Evolutionary conservation across 1,284 basidiomycete species (phyloP).

Genomic region (Retiboletus flavoniger): DNA sequence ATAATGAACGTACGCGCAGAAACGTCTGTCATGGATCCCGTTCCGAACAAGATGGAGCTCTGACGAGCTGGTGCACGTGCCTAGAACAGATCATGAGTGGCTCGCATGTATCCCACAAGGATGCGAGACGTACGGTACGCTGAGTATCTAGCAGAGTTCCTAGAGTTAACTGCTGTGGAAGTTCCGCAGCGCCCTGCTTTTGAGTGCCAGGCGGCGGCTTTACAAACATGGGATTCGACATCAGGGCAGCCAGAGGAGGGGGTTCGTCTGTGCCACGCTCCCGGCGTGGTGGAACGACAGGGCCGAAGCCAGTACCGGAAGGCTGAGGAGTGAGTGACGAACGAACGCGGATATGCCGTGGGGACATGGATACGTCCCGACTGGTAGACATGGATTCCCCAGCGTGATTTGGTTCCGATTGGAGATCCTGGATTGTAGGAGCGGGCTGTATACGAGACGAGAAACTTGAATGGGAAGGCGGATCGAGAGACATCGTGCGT

Average conservation of each 20-base stretch:
- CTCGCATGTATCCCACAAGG: background rate
- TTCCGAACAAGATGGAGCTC: slow-evolving; percentile 50
- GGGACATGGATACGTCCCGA: slow-evolving; percentile 39
- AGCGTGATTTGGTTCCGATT: slow-evolving; percentile 42
- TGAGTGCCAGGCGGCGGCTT: slow-evolving; percentile 49
- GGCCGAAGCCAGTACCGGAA: slow-evolving; percentile 50
- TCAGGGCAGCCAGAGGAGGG: slow-evolving; percentile 58
- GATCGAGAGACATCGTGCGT: slow-evolving; percentile 66
- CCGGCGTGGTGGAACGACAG: slow-evolving; percentile 35
- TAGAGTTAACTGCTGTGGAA: slow-evolving; percentile 47
- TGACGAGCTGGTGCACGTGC: slow-evolving; percentile 47
- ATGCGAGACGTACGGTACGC: slow-evolving; percentile 45
- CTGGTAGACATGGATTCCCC: slow-evolving; percentile 35
- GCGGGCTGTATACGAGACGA: slow-evolving; percentile 21
- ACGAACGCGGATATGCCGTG: slow-evolving; percentile 59
- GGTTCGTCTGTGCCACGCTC: slow-evolving; percentile 59
- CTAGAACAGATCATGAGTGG: slow-evolving; percentile 31
- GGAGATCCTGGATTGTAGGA: slow-evolving; percentile 32
- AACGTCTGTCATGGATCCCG: slow-evolving; percentile 36
- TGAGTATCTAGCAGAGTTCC: slow-evolving; percentile 61
- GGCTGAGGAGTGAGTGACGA: slow-evolving; percentile 68
- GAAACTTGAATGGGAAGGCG: slow-evolving; percentile 38
- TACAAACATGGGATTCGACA: slow-evolving; percentile 67
- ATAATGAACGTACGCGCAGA: slow-evolving; percentile 27
- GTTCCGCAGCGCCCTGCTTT: slow-evolving; percentile 34